Evolutionary conservation across 2,329 filamentous ascomycete genomes (phyloP), one percentile per base, ranked within the genome.

Genomic region (Fusarium sambucinum): DNA sequence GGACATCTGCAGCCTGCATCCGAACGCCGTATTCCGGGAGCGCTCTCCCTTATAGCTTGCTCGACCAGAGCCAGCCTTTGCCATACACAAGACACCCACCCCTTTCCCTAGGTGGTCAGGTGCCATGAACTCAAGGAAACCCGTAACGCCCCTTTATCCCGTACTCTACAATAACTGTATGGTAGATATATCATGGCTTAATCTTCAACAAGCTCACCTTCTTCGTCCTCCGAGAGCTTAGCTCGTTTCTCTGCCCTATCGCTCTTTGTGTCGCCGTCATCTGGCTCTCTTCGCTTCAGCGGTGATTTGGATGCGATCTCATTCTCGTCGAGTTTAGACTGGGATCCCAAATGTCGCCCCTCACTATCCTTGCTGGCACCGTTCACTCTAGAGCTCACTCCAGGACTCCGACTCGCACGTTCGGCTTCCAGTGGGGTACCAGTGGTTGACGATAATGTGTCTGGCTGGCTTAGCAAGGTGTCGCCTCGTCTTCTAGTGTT

Each of bases 401-500:
- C 86, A 55, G 85, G 85, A 63, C 85, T 86, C 66, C 82, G 83
- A 27, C 84, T 86, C 16, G 78, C 79, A 44, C 83, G 79, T 32
- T 86, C 84, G 13, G 79, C 76, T 44, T 82, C 80, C 66, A 81
- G 78, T 1, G 85, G 83, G 2, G 85, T 87, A 32, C 81, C 83
- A 27, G 82, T 82, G 21, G 79, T 80, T 52, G 84, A 85, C 5
- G 84, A 85, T n/a, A 78, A 74, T 16, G 77, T 80, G 9, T 84
- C 81, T 19, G 78, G 77, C 53, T 82, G 80, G 66, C 80, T 82
- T 38, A 79, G 71, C 6, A 77, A 59, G 2, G 77, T 77, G 58
- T 85, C 82, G 6, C 81, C 82, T 46, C 83, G 81, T 30, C 86
- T 80, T 48, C 86, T 80, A 4, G 87, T 88, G 56, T 81, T 84